Evolutionary conservation across 208 protist genomes (phyloP).

Genomic region (Leishmania lainsoni): DNA sequence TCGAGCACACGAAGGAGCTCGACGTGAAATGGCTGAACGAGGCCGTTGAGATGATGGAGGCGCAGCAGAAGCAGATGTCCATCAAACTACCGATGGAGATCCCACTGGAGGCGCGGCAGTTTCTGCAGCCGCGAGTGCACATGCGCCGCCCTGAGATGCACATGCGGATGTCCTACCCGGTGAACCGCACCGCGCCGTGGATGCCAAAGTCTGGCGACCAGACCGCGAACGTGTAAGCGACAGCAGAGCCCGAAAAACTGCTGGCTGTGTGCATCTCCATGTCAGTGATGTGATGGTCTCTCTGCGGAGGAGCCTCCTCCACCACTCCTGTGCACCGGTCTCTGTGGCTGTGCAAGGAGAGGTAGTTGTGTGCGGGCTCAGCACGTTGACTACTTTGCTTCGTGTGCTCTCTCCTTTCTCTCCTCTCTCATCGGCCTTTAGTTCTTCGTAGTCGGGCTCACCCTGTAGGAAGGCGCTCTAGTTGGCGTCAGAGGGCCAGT

Average conservation of each 20-base stretch:
- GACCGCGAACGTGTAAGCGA: slow-evolving; percentile 73
- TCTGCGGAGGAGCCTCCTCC: not conserved
- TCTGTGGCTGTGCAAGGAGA: not conserved
- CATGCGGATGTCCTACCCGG: slow-evolving; percentile 86
- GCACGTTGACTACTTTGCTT: not conserved
- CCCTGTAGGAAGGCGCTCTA: not conserved
- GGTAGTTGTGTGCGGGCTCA: not conserved
- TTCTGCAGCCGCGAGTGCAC: slow-evolving; percentile 86
- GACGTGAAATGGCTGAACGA: slow-evolving; percentile 74
- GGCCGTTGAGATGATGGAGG: slow-evolving; percentile 66
- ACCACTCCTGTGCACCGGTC: not conserved
- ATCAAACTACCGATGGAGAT: slow-evolving; percentile 83
- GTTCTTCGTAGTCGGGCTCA: not conserved
- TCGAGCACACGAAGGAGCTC: slow-evolving; percentile 65
- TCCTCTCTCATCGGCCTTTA: not conserved
- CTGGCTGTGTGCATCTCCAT: not conserved
- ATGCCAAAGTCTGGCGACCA: slow-evolving; percentile 84
- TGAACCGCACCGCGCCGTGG: slow-evolving; percentile 89
- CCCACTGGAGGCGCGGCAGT: slow-evolving; percentile 82
- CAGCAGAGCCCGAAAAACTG: not conserved
- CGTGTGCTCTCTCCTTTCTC: slow-evolving; percentile 1
- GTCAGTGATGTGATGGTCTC: not conserved
- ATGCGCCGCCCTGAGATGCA: slow-evolving; percentile 90
- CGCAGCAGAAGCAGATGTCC: slow-evolving; percentile 81
- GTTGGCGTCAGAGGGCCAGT: not conserved